Evolutionary conservation across 2,329 filamentous ascomycete genomes (phyloP), one percentile per base, ranked within the genome.

Genomic region (Aspergillus sp.): DNA sequence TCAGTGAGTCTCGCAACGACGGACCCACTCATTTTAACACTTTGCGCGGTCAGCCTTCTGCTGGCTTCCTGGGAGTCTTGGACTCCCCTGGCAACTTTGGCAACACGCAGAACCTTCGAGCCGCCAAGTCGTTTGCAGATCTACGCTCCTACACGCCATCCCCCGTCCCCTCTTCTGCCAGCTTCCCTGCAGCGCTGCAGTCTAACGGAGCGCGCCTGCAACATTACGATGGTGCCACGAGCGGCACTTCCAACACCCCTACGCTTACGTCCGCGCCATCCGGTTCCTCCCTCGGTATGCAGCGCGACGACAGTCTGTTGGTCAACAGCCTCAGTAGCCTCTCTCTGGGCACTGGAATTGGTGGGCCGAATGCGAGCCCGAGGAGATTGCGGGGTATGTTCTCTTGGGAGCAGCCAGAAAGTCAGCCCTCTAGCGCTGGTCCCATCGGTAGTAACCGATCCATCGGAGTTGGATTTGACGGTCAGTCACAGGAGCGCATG

Each of bases 111-210:
- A 94, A 94, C 71, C 86, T 99, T 38, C 89, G 95, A 47, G 91
- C 91, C 28, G 95, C 94, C 63, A 98, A 98, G 82, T 98, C 94
- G 54, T 97, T 97, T 74, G 95, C 94, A 38, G 95, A 99, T 74
- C 81, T 99, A 65, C 90, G 94, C 65, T 96, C 93, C 1, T 97
- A 96, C 79, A 97, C 93, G 15, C 94, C 94, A 10, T 98, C 94
- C 68, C 94, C 95, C 5, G 94, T 91, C 3, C 89, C 89, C 7
- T 97, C 95, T 12, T 92, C 91, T 17, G 91, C 91, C 5, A 96
- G 92, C 80, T 97, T 96, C 74, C 88, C 91, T 58, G 86, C 87
- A 65, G 85, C 84, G 62, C 80, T 91, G 53, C 82, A 82, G 70
- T 83, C 84, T 64, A 88, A 88, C 67, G 85, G 87, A 57, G 80